Base-by-base conservation (phyloP, 805 yeast species). In the Peterozyma xylosa region DNA sequence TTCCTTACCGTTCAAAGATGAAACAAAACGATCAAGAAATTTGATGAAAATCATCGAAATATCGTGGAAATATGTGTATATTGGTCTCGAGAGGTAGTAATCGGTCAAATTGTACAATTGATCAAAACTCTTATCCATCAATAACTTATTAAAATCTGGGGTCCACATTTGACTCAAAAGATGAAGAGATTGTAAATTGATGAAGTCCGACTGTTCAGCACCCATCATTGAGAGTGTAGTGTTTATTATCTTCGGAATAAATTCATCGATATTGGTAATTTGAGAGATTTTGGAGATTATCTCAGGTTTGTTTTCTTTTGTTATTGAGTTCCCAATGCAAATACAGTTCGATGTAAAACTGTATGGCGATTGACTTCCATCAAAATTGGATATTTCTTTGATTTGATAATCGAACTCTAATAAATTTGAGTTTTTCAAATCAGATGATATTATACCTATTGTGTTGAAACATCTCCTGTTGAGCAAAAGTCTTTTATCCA, bases 271-370 rank as follows among this genome's bases (percentile, higher is more conserved):
- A 21, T 7, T 21, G 7, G 27, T 21, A 21, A 21, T 21, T 21
- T 21, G 13, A 5, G n/a, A 29, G 9, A 37, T 37, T 37, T 11
- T 10, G 30, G 6, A 5, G 16, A 11, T 16, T 37, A 11, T 37
- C 39, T 11, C n/a, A 5, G n/a, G 17, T 21, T 41, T 39, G 15
- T 9, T n/a, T 13, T 9, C 9, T 30, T 27, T 37, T 14, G 30
- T 41, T n/a, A 41, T 36, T 7, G 44, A 41, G 17, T 41, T 41
- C n/a, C 44, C 44, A 14, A 41, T 16, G 17, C 15, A 17, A 18
- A 41, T 30, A 10, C 36, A 21, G 30, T 32, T 36, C 9, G 44
- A 17, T 5, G 34, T 35, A 3, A 41, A 9, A 10, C 14, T 18
- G 27, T 41, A 41, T 11, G 44, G 44, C 4, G 27, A 21, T 5